phyloP scores from a whole-genome alignment of 768 basidiomycete species.

The Kwoniella mangroviensis region DNA sequence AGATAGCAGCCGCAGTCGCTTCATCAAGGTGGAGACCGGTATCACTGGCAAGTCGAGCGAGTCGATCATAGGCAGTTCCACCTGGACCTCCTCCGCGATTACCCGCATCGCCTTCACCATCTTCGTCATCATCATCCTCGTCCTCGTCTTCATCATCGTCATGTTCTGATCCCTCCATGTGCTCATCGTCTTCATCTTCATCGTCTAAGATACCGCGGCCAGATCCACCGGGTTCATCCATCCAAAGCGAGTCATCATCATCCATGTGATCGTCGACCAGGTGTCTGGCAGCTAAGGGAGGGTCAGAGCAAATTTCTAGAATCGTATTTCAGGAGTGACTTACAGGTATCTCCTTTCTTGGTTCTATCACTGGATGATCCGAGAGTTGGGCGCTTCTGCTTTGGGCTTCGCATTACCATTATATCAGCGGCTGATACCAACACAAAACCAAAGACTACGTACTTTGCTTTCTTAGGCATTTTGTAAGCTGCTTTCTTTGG shows the following conservation, averaged over 20 bases:
- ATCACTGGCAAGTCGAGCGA: conserved; percentile 38
- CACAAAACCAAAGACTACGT: conserved; percentile 2
- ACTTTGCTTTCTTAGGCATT: conserved; percentile 44
- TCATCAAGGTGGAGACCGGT: conserved; percentile 48
- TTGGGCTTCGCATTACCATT: conserved; percentile 12
- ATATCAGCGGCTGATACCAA: not conserved
- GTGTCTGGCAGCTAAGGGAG: conserved; percentile 33
- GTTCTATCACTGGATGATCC: conserved; percentile 28
- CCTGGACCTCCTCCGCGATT: conserved; percentile 57
- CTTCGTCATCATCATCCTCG: conserved; percentile 56
- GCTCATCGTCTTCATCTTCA: conserved; percentile 44
- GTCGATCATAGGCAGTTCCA: conserved; percentile 48
- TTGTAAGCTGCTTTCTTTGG: conserved; percentile 60
- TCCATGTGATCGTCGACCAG: conserved; percentile 48
- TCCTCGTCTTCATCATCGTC: conserved; percentile 52
- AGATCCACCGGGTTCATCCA: conserved; percentile 38
- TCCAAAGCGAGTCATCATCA: conserved; percentile 42
- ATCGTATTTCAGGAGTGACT: conserved; percentile 10
- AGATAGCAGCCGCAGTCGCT: conserved; percentile 56
- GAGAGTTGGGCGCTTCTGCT: conserved; percentile 27
- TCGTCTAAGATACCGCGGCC: conserved; percentile 19
- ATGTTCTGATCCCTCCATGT: conserved; percentile 47
- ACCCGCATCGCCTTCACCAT: conserved; percentile 57
- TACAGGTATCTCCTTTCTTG: conserved; percentile 50
- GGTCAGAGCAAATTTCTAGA: not conserved